A percentile compares a stretch with the other conserved stretches of the same genome.
Conservation (phyloP, 2,329 filamentous ascomycete genomes). For the Trichoderma oligosporum region DNA sequence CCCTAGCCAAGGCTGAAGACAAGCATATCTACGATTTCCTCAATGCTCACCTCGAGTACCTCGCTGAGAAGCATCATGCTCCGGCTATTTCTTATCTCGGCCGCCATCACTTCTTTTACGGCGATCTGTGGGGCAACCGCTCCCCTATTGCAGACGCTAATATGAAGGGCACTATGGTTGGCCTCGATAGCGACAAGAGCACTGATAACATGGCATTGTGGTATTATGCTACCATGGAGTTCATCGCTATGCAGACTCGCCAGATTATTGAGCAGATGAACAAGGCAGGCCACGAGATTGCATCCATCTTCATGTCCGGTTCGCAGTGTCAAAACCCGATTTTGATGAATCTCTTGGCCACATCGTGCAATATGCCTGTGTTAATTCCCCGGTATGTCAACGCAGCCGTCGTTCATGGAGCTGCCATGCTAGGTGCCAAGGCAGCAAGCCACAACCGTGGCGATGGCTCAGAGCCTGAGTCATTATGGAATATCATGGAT, state of each 20-base stretch:
- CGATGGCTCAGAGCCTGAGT: constrained; percentile 67
- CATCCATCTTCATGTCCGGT: constrained; percentile 97
- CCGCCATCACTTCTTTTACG: constrained; percentile 97
- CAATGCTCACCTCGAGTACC: constrained; percentile 77
- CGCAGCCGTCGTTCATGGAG: constrained; percentile 94
- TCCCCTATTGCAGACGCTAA: constrained; percentile 87
- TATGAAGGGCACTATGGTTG: constrained; percentile 89
- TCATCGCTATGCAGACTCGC: constrained; percentile 93
- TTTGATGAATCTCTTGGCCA: constrained; percentile 86
- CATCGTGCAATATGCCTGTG: constrained; percentile 86
- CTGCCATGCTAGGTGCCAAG: constrained; percentile 96
- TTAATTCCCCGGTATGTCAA: constrained; percentile 91
- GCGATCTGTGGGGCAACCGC: constrained; percentile 94
- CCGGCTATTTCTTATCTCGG: constrained; percentile 81
- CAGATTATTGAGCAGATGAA: constrained; percentile 98
- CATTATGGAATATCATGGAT: constrained; percentile 96
- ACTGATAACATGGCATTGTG: constrained; percentile 83
- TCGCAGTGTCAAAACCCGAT: constrained; percentile 95
- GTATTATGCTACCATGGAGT: constrained; percentile 97
- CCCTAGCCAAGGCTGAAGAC: constrained; percentile 75
- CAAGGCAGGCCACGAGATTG: constrained; percentile 77
- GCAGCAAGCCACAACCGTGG: constrained; percentile 79
- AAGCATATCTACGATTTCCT: constrained; percentile 94
- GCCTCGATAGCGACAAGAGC: constrained; percentile 80
- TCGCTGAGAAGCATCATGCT: constrained; percentile 65